Conservation (phyloP, 2,329 filamentous ascomycete species). For the Clarireedia paspali region DNA sequence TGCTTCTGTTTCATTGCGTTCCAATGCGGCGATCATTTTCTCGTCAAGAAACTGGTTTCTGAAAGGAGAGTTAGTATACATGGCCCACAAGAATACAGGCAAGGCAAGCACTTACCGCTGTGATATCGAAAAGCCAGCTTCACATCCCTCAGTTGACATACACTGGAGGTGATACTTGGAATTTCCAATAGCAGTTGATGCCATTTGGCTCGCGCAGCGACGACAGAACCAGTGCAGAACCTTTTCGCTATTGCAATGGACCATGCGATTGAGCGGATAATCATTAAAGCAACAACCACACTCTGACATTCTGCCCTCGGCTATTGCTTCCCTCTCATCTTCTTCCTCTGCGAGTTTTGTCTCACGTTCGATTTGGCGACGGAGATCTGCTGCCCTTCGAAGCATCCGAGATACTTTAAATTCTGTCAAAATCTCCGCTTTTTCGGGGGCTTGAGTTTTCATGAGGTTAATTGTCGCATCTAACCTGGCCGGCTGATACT, state of each 20-base stretch:
- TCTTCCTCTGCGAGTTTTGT: slow-evolving; percentile 34
- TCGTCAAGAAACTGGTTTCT: slow-evolving; percentile 39
- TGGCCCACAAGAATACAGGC: background rate
- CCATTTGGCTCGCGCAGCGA: slow-evolving; percentile 55
- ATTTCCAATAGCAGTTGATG: slow-evolving; percentile 61
- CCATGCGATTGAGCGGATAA: slow-evolving; percentile 56
- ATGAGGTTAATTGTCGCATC: background rate
- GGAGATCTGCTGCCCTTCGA: slow-evolving; percentile 22
- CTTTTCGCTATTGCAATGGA: slow-evolving; percentile 52
- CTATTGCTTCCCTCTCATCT: slow-evolving; percentile 37
- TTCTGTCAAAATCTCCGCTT: slow-evolving; percentile 30
- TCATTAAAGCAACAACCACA: slow-evolving; percentile 70
- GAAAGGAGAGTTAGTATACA: slow-evolving; percentile 10
- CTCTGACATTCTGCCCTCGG: slow-evolving; percentile 49
- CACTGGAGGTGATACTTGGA: slow-evolving; percentile 63
- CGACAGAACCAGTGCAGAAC: slow-evolving; percentile 55
- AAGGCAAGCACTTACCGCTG: slow-evolving; percentile 44
- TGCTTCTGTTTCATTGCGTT: slow-evolving; percentile 63
- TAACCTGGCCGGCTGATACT: slow-evolving; percentile 11
- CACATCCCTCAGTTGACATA: slow-evolving; percentile 62
- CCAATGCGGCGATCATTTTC: slow-evolving; percentile 53
- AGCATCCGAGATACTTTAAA: slow-evolving; percentile 32
- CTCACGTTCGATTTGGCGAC: slow-evolving; percentile 32
- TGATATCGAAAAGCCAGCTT: slow-evolving; percentile 47
- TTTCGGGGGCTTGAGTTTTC: background rate